A percentile compares a stretch with the other conserved stretches of the same genome.
These are phyloP conservation scores for Arabis hirsuta DNA, from an alignment of 345 rosid species.

Conservation along the genomic window DNA sequence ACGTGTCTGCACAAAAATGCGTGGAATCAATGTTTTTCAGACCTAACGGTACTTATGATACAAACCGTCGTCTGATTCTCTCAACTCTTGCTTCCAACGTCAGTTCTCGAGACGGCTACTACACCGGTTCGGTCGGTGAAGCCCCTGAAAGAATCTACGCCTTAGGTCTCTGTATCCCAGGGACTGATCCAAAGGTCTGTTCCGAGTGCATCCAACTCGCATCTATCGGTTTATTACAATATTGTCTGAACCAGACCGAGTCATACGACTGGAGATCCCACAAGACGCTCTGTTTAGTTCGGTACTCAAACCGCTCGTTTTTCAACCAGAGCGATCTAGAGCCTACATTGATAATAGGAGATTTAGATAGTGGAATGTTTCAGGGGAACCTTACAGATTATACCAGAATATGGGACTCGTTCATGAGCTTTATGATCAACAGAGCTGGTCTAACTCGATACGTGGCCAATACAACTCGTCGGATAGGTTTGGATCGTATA, in stretches of 20 bases:
- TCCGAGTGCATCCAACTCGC: conserved; percentile 39
- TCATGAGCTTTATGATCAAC: conserved; percentile 18
- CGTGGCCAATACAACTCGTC: neutral
- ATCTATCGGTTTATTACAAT: neutral
- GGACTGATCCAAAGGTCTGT: conserved; percentile 35
- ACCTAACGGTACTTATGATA: conserved; percentile 30
- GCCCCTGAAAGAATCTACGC: conserved; percentile 18
- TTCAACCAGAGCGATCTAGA: neutral
- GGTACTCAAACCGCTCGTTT: conserved; percentile 50
- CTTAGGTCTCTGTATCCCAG: conserved; percentile 43
- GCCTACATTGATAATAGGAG: conserved; percentile 8
- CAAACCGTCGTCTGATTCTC: conserved; percentile 40
- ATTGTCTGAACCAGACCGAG: conserved; percentile 46
- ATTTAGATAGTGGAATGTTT: neutral
- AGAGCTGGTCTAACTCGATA: conserved; percentile 3
- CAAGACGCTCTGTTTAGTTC: conserved; percentile 44
- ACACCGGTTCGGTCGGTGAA: conserved; percentile 41
- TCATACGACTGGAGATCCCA: conserved; percentile 41
- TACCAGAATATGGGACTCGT: conserved; percentile 12
- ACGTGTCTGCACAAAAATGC: conserved; percentile 24
- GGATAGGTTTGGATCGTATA: conserved; percentile 12
- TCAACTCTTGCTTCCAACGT: conserved; percentile 39
- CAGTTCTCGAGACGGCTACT: conserved; percentile 28
- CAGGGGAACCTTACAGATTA: conserved; percentile 16
- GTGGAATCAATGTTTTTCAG: conserved; percentile 7